phyloP scores from a whole-genome alignment of 257 asterid species.

The Solanum acaule region DNA sequence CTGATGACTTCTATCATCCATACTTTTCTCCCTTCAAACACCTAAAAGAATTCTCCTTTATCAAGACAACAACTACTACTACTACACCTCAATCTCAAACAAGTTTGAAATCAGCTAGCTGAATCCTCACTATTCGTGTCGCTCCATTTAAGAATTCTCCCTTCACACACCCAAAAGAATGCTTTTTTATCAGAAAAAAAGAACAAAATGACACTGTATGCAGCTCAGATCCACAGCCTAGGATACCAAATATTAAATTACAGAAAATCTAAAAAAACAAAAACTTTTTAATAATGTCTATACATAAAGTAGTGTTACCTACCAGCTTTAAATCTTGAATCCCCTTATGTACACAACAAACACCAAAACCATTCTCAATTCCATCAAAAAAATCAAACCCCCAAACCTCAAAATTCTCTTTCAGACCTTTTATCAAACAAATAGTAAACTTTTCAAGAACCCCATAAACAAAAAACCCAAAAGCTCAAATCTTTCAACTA shows the following conservation, averaged over 20 bases:
- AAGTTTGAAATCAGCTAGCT: not conserved
- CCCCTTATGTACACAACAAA: not conserved
- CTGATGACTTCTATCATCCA: constrained; percentile 3
- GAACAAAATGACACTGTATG: not conserved
- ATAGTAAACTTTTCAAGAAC: not conserved
- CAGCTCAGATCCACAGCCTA: constrained; percentile 1
- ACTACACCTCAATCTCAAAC: not conserved
- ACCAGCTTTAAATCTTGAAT: not conserved
- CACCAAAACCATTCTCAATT: not conserved
- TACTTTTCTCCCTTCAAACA: not conserved
- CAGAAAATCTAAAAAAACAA: not conserved
- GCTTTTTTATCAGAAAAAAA: not conserved
- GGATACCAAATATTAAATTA: not conserved
- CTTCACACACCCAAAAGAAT: not conserved
- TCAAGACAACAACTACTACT: not conserved
- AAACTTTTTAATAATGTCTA: too few species aligned
- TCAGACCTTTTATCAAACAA: not conserved
- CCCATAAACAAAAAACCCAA: not conserved
- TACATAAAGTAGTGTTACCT: not conserved
- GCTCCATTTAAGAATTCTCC: not conserved
- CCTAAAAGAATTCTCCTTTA: not conserved
- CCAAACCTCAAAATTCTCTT: not conserved
- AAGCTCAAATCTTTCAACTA: not conserved
- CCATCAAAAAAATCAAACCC: not conserved
- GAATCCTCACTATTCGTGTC: not conserved